Evolutionary conservation across 371 early-diverging fungal genomes (phyloP).

Genomic region (Capillidium heterosporum): DNA sequence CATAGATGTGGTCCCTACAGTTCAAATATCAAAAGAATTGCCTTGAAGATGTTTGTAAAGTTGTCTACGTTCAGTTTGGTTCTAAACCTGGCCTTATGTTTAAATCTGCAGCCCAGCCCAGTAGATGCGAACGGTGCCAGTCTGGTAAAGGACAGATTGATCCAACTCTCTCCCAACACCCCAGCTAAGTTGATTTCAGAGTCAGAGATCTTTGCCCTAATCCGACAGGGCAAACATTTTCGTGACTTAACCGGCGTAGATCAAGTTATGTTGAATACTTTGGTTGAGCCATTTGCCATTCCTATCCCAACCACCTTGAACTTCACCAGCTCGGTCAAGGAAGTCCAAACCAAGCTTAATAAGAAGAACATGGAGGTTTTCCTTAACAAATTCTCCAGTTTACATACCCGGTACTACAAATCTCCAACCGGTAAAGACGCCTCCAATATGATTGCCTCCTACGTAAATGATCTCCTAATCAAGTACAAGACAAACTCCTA

Average conservation of each 20-base stretch:
- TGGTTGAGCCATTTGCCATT: not conserved
- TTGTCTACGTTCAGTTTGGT: too few species aligned
- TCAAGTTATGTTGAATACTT: too few species aligned
- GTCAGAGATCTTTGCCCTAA: not conserved
- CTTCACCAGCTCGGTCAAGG: too few species aligned
- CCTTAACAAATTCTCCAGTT: slow-evolving; percentile 12
- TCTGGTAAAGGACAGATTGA: not conserved
- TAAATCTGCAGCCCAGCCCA: too few species aligned
- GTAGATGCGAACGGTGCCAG: too few species aligned
- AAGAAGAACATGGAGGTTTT: not conserved
- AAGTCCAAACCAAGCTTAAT: not conserved
- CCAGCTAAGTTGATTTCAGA: not conserved
- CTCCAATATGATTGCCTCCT: slow-evolving; percentile 21
- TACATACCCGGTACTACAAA: slow-evolving; percentile 81
- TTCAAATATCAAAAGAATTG: too few species aligned
- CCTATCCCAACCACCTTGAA: too few species aligned
- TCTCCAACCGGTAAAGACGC: slow-evolving; percentile 47
- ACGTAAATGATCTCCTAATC: not conserved
- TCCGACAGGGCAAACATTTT: not conserved
- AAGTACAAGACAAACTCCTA: slow-evolving; percentile 8
- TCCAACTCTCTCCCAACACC: not conserved
- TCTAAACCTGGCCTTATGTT: too few species aligned
- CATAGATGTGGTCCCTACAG: too few species aligned
- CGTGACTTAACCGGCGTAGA: not conserved
- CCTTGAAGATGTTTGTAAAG: too few species aligned